Conservation (phyloP, 1,284 basidiomycete genomes). For the Heterobasidion irregulare region DNA sequence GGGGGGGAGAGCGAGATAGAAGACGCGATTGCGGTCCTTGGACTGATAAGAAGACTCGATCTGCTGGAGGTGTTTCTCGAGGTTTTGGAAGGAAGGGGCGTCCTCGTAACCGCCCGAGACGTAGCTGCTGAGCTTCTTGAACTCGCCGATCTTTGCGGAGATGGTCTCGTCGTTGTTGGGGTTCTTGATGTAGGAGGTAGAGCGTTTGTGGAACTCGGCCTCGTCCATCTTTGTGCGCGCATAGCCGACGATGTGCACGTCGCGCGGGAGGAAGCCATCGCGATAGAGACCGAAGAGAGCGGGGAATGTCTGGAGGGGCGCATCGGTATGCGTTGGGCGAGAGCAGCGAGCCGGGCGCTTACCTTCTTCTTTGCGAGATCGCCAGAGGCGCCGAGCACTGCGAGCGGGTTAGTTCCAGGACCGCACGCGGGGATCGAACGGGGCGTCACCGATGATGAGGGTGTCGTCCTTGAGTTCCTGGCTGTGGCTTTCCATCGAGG, state of each 20-base stretch:
- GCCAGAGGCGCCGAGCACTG: conserved; percentile 94
- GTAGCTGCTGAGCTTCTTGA: conserved; percentile 77
- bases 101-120: conserved; percentile 86
- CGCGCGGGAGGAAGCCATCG: conserved; percentile 73
- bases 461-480: conserved; percentile 81
- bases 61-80: conserved; percentile 70
- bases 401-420: conserved; percentile 11
- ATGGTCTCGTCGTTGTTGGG: conserved; percentile 52
- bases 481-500: conserved; percentile 74
- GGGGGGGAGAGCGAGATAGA: conserved; percentile 93
- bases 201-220: conserved; percentile 79
- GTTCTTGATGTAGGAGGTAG: conserved; percentile 79
- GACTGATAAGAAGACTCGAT: conserved; percentile 67
- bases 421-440: conserved; percentile 1
- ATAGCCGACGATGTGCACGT: conserved; percentile 88
- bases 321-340: neutral
- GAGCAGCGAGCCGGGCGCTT: conserved; percentile 9
- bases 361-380: conserved; percentile 99
- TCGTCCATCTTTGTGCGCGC: conserved; percentile 92
- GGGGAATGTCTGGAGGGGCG: conserved; percentile 70
- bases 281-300: conserved; percentile 86
- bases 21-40: conserved; percentile 70
- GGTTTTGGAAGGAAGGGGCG: conserved; percentile 64
- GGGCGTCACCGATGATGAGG: conserved; percentile 67
- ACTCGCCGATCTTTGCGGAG: conserved; percentile 63